A percentile compares a stretch with the other conserved stretches of the same genome.
phyloP scores from a whole-genome alignment of 331 rosid genomes.

The Cydonia oblonga region DNA sequence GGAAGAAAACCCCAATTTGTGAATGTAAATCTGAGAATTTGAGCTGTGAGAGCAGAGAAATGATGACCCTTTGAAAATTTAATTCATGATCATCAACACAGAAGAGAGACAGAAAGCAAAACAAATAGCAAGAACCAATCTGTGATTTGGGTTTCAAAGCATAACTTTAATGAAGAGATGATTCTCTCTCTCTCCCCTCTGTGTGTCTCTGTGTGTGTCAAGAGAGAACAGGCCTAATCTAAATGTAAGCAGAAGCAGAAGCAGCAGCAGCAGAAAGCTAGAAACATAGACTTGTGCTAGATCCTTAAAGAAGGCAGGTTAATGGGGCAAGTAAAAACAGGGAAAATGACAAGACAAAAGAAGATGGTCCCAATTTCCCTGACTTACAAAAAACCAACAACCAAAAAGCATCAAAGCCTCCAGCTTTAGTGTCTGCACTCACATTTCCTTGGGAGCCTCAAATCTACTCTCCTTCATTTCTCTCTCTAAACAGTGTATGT shows the following conservation, averaged over 20 bases:
- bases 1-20: constrained; percentile 2
- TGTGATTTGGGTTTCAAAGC: constrained; percentile 12
- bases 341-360: constrained; percentile 44
- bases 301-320: constrained; percentile 42
- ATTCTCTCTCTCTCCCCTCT: constrained; percentile 11
- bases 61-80: neutral
- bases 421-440: constrained; percentile 59
- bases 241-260: constrained; percentile 35
- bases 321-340: constrained; percentile 39
- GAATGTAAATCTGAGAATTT: constrained; percentile 13
- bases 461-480: constrained; percentile 9
- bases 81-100: neutral
- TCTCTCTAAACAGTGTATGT: constrained; percentile 24
- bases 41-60: neutral
- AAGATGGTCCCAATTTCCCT: constrained; percentile 50
- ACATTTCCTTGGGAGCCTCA: constrained; percentile 61
- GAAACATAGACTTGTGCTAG: constrained; percentile 41
- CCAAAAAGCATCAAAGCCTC: constrained; percentile 40
- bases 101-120: constrained; percentile 7
- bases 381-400: constrained; percentile 26
- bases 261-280: constrained; percentile 26
- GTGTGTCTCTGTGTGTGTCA: neutral
- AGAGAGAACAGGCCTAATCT: constrained; percentile 34
- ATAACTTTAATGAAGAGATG: constrained; percentile 17
- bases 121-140: constrained; percentile 5